Evolutionary conservation across 257 asterid species (phyloP).

Genomic region (Perilla frutescens): DNA sequence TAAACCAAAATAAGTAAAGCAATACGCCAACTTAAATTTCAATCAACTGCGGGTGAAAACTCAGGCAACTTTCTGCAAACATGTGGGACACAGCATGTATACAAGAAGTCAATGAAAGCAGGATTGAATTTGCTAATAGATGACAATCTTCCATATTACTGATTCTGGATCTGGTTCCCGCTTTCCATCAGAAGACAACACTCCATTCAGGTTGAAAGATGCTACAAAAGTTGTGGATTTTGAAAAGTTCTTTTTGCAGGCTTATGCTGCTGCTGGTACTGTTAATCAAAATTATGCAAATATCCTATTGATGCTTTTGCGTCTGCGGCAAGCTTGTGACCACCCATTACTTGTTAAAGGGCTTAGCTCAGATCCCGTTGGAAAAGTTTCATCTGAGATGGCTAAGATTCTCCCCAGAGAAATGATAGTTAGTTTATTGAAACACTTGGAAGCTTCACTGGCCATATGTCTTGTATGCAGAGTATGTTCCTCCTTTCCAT

Average conservation of each 20-base stretch:
- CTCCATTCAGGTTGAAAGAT: conserved; percentile 28
- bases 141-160: neutral
- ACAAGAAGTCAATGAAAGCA: neutral
- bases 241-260: conserved; percentile 55
- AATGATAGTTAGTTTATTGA: conserved; percentile 55
- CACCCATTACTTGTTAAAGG: conserved; percentile 97
- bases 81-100: neutral
- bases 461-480: conserved; percentile 81
- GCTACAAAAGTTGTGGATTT: conserved; percentile 18
- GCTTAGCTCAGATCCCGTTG: conserved; percentile 61
- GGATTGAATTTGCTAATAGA: neutral
- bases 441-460: conserved; percentile 66
- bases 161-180: neutral
- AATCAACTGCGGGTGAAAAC: neutral
- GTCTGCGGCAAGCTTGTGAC: conserved; percentile 99
- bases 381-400: conserved; percentile 66
- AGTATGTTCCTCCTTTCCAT: conserved; percentile 53
- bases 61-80: conserved; percentile 11
- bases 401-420: conserved; percentile 73
- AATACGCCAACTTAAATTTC: neutral
- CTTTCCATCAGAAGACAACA: neutral
- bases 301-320: conserved; percentile 89
- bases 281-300: conserved; percentile 95
- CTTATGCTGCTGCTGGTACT: conserved; percentile 99
- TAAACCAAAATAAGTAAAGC: neutral